Percentiles rank a stretch among this genome's conserved stretches.
Evolutionary conservation across 2,329 filamentous ascomycete genomes (phyloP).

Genomic region (Cytospora piceicola): DNA sequence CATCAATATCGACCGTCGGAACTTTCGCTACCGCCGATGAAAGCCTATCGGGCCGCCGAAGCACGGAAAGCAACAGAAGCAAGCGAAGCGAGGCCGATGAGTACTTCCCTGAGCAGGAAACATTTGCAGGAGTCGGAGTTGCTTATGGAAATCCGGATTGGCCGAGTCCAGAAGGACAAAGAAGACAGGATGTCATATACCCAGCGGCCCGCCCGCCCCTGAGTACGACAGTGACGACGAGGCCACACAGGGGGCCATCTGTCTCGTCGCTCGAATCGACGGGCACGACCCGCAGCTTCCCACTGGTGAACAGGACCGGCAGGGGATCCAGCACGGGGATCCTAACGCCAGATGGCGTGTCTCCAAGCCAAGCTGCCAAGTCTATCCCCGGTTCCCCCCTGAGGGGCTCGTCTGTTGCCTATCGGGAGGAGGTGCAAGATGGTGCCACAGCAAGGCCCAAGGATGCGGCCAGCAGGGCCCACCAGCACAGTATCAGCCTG

Average conservation of each 20-base stretch:
- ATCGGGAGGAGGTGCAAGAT: constrained; percentile 37
- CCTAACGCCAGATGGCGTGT: constrained; percentile 50
- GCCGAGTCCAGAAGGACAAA: constrained; percentile 34
- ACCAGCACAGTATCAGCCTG: constrained; percentile 33
- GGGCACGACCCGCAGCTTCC: constrained; percentile 65
- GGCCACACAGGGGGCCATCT: constrained; percentile 55
- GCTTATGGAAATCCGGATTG: constrained; percentile 4
- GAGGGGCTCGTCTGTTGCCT: constrained; percentile 51
- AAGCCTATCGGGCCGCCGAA: constrained; percentile 46
- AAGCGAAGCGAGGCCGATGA: constrained; percentile 33
- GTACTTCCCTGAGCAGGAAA: constrained; percentile 34
- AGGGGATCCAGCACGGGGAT: constrained; percentile 47
- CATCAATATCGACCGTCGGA: constrained; percentile 55
- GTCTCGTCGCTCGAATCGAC: constrained; percentile 61
- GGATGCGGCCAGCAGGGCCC: constrained; percentile 5
- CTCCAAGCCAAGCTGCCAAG: constrained; percentile 54
- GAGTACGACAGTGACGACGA: constrained; percentile 44
- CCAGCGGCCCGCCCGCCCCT: constrained; percentile 50
- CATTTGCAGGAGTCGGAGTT: constrained; percentile 30
- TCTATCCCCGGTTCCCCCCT: constrained; percentile 54
- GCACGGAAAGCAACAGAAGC: constrained; percentile 34
- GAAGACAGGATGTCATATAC: constrained; percentile 32
- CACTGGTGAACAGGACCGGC: constrained; percentile 58
- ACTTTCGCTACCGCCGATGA: constrained; percentile 63
- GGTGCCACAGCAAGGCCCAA: constrained; percentile 16